Evolutionary conservation across 148 eudicot genomes (phyloP), one percentile per base, ranked within the genome.

Genomic region (Chenopodium album): DNA sequence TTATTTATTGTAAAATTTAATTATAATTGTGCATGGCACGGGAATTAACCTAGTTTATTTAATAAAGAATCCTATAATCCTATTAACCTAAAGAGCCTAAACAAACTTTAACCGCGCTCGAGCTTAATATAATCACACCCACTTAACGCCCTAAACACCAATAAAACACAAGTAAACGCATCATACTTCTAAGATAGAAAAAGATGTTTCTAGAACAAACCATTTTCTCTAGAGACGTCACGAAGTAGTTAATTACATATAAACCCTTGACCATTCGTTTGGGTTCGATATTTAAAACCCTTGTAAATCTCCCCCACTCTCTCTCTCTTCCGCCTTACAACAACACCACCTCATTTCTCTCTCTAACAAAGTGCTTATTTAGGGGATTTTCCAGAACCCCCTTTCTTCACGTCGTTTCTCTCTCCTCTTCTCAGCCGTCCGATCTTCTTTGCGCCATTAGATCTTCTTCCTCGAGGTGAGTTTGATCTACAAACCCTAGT

Each of bases 371-470:
- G 12, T 62, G 12, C 9, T 2, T 31, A 63, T 59, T 63, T 37
- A 20, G 41, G 64, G 77, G 70, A 63, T n/a, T 10, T 71, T 82
- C 84, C 76, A 76, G 76, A 66, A 75, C 11, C 17, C 62, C 56
- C 74, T 20, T 2, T 16, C 60, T 54, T 54, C 52, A 48, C 54
- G 54, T 50, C 54, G 54, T 50, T 31, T 28, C 62, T 48, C 73
- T 52, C 73, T 66, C 62, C 20, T 17, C 29, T 78, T 63, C 63
- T 28, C 85, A 66, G 85, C 78, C 81, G 78, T 83, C 56, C 81
- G 81, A 73, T 78, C 81, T 11, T 46, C 50, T 41, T 28, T 23
- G 34, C 8, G 10, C 34, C 68, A 52, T 59, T 46, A 71, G 84
- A 77, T 82, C 80, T 69, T 29, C 68, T 11, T 34, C 31, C 4